phyloP scores from a whole-genome alignment of 225 moss, liverwort and hornwort species.

The Rhytidiadelphus loreus region DNA sequence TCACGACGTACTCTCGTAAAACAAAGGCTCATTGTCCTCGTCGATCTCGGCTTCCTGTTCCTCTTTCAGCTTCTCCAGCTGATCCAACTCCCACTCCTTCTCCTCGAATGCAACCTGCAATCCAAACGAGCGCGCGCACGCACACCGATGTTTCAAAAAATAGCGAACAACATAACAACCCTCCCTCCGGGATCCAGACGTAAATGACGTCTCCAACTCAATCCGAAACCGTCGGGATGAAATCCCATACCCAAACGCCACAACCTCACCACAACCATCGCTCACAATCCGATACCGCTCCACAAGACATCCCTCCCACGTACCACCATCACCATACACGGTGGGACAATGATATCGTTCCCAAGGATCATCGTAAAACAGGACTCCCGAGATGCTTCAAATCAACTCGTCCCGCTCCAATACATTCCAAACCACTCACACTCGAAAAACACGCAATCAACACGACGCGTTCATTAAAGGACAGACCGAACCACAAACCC shows the following conservation, averaged over 20 bases:
- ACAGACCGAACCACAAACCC: background rate
- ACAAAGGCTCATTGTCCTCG: slow-evolving; percentile 92
- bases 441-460: background rate
- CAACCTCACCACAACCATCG: background rate
- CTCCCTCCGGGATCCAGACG: background rate
- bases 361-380: background rate
- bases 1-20: slow-evolving; percentile 71
- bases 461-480: background rate
- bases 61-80: slow-evolving; percentile 97
- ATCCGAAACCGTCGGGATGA: background rate
- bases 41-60: slow-evolving; percentile 98
- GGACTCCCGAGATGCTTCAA: background rate
- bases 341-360: background rate
- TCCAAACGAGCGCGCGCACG: background rate
- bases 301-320: background rate
- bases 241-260: background rate
- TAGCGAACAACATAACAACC: background rate
- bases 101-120: slow-evolving; percentile 67
- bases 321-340: background rate
- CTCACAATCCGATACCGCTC: background rate
- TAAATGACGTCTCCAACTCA: background rate
- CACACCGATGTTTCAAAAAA: background rate
- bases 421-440: background rate
- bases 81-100: slow-evolving; percentile 97
- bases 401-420: background rate